Conservation (phyloP, 2,329 filamentous ascomycete species). For the Aspergillus amoenus region DNA sequence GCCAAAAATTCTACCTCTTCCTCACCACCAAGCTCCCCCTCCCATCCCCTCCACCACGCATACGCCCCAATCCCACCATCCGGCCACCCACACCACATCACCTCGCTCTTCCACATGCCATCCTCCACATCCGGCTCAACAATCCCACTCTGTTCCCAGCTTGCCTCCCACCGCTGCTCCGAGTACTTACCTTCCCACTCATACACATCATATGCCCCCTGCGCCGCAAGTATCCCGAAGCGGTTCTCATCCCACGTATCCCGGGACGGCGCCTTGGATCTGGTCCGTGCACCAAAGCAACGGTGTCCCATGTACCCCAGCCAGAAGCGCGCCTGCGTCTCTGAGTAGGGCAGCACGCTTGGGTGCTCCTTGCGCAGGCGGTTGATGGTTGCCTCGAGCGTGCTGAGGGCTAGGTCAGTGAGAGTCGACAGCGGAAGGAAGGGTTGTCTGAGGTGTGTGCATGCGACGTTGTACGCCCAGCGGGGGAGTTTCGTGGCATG, state of each 20-base stretch:
- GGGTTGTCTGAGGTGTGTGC: constrained; percentile 15
- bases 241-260: not conserved
- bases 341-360: constrained; percentile 18
- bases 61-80: constrained; percentile 20
- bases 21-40: constrained; percentile 22
- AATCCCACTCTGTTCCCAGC: constrained; percentile 5
- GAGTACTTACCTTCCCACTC: constrained; percentile 16
- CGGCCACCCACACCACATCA: constrained; percentile 20
- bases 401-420: constrained; percentile 20
- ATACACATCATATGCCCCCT: constrained; percentile 19
- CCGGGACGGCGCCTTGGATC: too few species aligned
- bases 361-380: constrained; percentile 14
- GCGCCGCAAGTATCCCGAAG: constrained; percentile 17
- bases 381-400: constrained; percentile 18
- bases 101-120: constrained; percentile 15
- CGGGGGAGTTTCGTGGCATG: constrained; percentile 20
- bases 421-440: constrained; percentile 14
- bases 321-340: constrained; percentile 23
- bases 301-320: constrained; percentile 8
- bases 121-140: constrained; percentile 15
- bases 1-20: constrained; percentile 22
- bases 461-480: constrained; percentile 18
- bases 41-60: constrained; percentile 23
- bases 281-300: too few species aligned
- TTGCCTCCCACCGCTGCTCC: constrained; percentile 14